Evolutionary conservation across 129 eudicot species (phyloP), one percentile per base, ranked within the genome.

Genomic region (Cynara cardunculus): DNA sequence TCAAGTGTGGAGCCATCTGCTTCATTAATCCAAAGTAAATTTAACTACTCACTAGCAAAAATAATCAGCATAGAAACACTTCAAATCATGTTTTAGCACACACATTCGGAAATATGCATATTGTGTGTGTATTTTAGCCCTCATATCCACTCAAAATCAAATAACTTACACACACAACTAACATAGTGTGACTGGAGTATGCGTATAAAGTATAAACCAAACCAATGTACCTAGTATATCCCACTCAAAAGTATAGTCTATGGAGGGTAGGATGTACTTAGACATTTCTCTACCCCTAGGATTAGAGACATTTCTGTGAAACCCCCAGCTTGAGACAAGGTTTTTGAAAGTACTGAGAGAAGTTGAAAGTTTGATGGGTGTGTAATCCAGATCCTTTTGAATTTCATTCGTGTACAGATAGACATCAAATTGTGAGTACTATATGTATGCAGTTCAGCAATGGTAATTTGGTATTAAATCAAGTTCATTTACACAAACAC

Each of bases 61-160:
- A 73, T 37, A 73, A 73, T 11, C 25, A 8, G 59, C 56, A 32
- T 49, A 44, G 16, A 74, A 24, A 49, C 18, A 9, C 64, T 26
- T 28, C 12, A 80, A 59, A 59, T n/a, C 72, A 81, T 18, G 67
- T 25, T 61, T 41, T 78, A 78, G 82, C 30, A 41, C 75, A 78
- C 28, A n/a, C 13, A 25, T 34, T n/a, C 73, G 27, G 79, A 11
- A 75, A 74, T 44, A 26, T 25, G 10, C 71, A 59, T 25, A 34
- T 7, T 34, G 34, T n/a, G 32, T 79, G 69, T 64, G 69, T 8
- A 24, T 64, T 64, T 64, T 64, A 64, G 69, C 28, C 26, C 27
- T 64, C 69, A 21, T 64, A 61, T 61, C 25, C 12, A 64, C 69
- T 62, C 68, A 62, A 21, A 21, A 7, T 24, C 26, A 64, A 64